Base-by-base conservation (phyloP, 2,329 filamentous ascomycete genomes). In the Metarhizium sp. region DNA sequence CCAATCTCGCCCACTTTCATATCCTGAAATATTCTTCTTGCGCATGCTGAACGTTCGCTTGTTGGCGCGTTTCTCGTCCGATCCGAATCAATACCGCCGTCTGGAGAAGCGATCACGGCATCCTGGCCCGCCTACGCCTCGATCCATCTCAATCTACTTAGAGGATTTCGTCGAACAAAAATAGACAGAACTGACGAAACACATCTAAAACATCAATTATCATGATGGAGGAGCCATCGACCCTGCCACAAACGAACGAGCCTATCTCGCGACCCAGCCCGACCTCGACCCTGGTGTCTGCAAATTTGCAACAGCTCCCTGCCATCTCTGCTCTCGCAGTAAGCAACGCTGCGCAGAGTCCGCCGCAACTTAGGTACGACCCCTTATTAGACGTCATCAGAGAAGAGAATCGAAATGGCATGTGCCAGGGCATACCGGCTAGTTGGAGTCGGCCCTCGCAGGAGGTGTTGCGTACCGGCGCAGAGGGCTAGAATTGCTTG, bases 191-290 rank as follows among this genome's bases (percentile, higher is more conserved):
- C n/a, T 20, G 20, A 16, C 45, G 45, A 30, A 2, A 42, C 11
- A 16, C 29, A 14, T 4, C 8, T 25, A 25, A 6, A 10, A 16
- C n/a, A 18, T 8, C 6, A 4, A 36, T 52, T 10, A 50, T 13
- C 50, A 79, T 79, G 75, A 78, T 79, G 63, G 77, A 79, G 60
- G 71, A 69, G 55, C 60, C 69, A 36, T 72, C 73, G 54, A 61
- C 70, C 50, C 64, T 75, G 48, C 65, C 71, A 42, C 68, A 72
- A 40, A 66, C 68, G 10, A 64, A 74, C 46, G 78, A 82, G 59
- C 70, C 75, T 18, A 74, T 78, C 57, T 78, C 78, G 34, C 72
- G 75, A 60, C 76, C 76, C 25, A 75, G 72, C 61, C 78, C 78
- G 36, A 74, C 75, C 2, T 77, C 78, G 3, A 75, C 76, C 1